phyloP scores from a whole-genome alignment of 225 moss, liverwort and hornwort species.

The Takakia lepidozioides region DNA sequence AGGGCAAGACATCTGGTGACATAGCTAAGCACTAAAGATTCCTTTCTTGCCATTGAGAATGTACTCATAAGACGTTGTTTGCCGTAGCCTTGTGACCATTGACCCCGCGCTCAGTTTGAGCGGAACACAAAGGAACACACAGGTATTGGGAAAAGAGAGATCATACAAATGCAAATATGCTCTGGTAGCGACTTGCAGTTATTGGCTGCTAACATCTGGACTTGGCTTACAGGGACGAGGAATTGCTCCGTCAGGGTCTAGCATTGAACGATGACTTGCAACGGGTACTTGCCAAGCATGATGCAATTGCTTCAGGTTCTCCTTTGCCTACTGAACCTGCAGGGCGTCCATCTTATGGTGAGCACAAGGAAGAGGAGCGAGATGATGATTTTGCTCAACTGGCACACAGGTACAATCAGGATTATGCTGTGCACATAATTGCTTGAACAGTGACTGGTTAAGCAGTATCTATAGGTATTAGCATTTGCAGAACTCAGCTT shows the following conservation, averaged over 20 bases:
- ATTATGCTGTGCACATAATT: neutral
- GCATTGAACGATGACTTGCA: conserved; percentile 52
- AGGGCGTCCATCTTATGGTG: conserved; percentile 9
- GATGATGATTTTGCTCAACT: conserved; percentile 41
- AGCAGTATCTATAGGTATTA: neutral
- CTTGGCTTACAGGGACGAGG: conserved; percentile 39
- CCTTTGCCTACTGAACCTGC: conserved; percentile 32
- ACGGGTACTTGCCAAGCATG: conserved; percentile 42
- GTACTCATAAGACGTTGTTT: no score
- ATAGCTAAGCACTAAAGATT: no score
- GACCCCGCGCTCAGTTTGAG: no score
- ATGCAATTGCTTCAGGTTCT: conserved; percentile 46
- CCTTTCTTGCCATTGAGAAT: no score
- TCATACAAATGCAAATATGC: no score
- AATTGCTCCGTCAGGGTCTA: conserved; percentile 41
- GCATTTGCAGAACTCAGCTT: neutral
- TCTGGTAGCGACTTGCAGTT: neutral
- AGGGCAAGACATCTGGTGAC: no score
- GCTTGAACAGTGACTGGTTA: no score
- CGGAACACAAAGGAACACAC: no score
- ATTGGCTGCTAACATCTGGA: no score
- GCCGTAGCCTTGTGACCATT: no score
- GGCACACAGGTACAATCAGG: conserved; percentile 27
- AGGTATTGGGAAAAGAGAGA: no score
- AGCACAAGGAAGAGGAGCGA: conserved; percentile 31